Evolutionary conservation across 2,329 filamentous ascomycete species (phyloP).

Genomic region (Fusarium sulawesiense): DNA sequence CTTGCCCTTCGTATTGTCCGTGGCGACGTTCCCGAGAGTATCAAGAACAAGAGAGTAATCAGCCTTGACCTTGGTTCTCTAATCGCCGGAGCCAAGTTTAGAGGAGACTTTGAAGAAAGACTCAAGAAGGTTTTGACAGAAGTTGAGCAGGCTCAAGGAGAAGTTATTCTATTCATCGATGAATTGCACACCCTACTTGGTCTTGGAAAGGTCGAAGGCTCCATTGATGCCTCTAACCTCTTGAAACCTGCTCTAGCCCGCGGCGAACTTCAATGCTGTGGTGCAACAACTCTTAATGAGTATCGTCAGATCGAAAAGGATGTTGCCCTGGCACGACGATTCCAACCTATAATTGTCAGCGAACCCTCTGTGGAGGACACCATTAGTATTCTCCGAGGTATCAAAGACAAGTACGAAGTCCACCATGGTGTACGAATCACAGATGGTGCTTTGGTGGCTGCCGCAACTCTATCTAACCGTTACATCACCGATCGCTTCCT

Average conservation of each 20-base stretch:
- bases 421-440: slow-evolving; percentile 97
- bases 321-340: slow-evolving; percentile 88
- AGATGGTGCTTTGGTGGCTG: slow-evolving; percentile 89
- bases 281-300: slow-evolving; percentile 91
- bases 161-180: slow-evolving; percentile 94
- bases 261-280: slow-evolving; percentile 94
- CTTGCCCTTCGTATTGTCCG: slow-evolving; percentile 89
- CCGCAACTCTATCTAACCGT: slow-evolving; percentile 90
- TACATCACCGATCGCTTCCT: slow-evolving; percentile 97
- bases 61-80: slow-evolving; percentile 89
- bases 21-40: slow-evolving; percentile 93
- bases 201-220: slow-evolving; percentile 93
- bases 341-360: slow-evolving; percentile 93
- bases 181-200: slow-evolving; percentile 93
- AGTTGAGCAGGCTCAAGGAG: slow-evolving; percentile 87
- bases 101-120: slow-evolving; percentile 95
- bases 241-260: slow-evolving; percentile 93
- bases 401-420: slow-evolving; percentile 97
- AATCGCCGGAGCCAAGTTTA: slow-evolving; percentile 94
- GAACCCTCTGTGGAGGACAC: slow-evolving; percentile 93
- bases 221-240: slow-evolving; percentile 94
- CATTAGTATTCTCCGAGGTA: slow-evolving; percentile 93
- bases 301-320: slow-evolving; percentile 97
- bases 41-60: slow-evolving; percentile 93
- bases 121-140: slow-evolving; percentile 92